A percentile compares a stretch with the other conserved stretches of the same genome.
phyloP scores from a whole-genome alignment of 2,329 filamentous ascomycete species.

The Paecilomyces sp. region DNA sequence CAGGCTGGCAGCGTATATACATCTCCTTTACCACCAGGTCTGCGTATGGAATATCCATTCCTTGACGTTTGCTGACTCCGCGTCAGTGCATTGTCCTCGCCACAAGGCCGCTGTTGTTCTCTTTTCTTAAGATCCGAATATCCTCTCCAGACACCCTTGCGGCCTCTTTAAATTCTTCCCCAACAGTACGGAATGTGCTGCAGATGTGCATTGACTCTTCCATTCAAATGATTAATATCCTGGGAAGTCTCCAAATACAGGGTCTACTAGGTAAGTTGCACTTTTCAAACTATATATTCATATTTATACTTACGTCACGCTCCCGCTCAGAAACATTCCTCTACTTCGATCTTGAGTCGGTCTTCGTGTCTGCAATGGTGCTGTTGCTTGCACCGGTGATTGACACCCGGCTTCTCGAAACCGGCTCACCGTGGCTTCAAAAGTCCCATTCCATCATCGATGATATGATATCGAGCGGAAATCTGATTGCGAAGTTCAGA shows the following conservation, averaged over 20 bases:
- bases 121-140: slow-evolving; percentile 32
- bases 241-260: slow-evolving; percentile 39
- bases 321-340: neutral
- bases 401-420: neutral
- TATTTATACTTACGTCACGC: neutral
- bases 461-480: slow-evolving; percentile 42
- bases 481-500: slow-evolving; percentile 39
- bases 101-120: slow-evolving; percentile 37
- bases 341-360: neutral
- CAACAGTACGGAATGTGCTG: slow-evolving; percentile 31
- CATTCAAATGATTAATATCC: slow-evolving; percentile 36
- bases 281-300: neutral
- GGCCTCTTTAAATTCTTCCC: slow-evolving; percentile 25
- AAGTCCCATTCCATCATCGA: slow-evolving; percentile 37
- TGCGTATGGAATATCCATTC: slow-evolving; percentile 1
- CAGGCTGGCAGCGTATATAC: slow-evolving; percentile 34
- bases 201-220: slow-evolving; percentile 39
- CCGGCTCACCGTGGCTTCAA: neutral
- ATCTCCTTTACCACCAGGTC: slow-evolving; percentile 36
- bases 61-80: neutral
- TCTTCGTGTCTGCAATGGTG: neutral
- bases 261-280: slow-evolving; percentile 30
- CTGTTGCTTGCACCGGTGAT: neutral
- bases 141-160: slow-evolving; percentile 19
- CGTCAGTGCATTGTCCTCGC: slow-evolving; percentile 34